phyloP scores from a whole-genome alignment of 306 rosid genomes.

The Nissolia schottii region DNA sequence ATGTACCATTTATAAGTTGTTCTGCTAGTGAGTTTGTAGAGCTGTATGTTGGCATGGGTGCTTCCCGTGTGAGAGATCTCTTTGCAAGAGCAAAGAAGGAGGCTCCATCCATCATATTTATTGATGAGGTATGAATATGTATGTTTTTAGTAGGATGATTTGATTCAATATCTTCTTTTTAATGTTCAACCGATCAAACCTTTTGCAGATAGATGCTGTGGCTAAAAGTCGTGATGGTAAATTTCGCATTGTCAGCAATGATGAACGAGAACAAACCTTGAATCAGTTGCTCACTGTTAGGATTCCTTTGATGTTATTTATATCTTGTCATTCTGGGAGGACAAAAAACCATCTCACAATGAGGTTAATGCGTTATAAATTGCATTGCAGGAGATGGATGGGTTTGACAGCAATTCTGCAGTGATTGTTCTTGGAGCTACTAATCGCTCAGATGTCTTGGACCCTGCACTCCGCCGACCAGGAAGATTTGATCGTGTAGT shows the following conservation, averaged over 20 bases:
- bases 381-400: conserved; percentile 92
- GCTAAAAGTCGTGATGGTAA: conserved; percentile 99
- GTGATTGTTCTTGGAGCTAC: conserved; percentile 99
- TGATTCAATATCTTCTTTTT: conserved; percentile 12
- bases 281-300: conserved; percentile 97
- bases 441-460: conserved; percentile 93
- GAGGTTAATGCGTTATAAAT: conserved; percentile 18
- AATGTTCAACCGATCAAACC: neutral
- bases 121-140: conserved; percentile 71
- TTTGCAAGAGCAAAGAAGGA: conserved; percentile 99
- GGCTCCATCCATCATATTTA: conserved; percentile 90
- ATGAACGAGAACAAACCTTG: conserved; percentile 96
- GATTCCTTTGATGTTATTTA: conserved; percentile 24
- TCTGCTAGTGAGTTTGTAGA: conserved; percentile 99
- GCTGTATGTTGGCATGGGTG: conserved; percentile 99
- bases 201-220: conserved; percentile 92
- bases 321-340: neutral
- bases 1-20: conserved; percentile 94
- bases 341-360: neutral
- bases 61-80: conserved; percentile 99
- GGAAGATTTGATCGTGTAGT: conserved; percentile 99
- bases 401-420: conserved; percentile 96
- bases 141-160: conserved; percentile 3
- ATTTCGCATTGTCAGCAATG: conserved; percentile 91
- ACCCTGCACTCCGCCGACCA: conserved; percentile 97